Evolutionary conservation across 1,284 basidiomycete species (phyloP).

Genomic region (Ustilago sp.): DNA sequence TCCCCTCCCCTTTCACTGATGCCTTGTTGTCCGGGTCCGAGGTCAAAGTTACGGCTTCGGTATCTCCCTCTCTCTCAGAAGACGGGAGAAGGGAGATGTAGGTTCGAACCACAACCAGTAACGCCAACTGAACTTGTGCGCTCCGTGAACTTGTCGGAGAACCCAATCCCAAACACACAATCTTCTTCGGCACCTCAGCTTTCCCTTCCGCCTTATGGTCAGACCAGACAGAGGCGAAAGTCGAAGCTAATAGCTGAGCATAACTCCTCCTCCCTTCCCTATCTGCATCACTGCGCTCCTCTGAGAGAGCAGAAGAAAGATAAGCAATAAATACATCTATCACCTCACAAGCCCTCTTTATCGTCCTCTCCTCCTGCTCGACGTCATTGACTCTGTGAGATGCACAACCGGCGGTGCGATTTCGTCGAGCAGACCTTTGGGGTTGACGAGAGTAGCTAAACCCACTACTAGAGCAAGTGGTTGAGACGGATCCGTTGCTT

Average conservation of each 20-base stretch:
- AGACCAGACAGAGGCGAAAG: constrained; percentile 12
- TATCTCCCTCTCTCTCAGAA: too few species aligned
- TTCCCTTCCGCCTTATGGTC: too few species aligned
- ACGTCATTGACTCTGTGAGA: neutral
- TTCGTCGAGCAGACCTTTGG: too few species aligned
- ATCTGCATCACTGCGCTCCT: neutral
- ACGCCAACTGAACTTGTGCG: constrained; percentile 43
- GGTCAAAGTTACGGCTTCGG: neutral
- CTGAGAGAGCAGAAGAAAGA: constrained; percentile 2
- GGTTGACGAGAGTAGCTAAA: neutral
- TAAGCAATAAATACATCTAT: constrained; percentile 21
- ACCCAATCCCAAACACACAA: constrained; percentile 37
- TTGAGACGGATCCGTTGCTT: too few species aligned
- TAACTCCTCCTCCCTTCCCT: neutral
- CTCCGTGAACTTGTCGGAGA: constrained; percentile 12
- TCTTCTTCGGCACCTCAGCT: constrained; percentile 6
- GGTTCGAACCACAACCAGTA: constrained; percentile 22
- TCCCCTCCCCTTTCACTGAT: neutral
- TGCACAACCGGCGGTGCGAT: too few species aligned
- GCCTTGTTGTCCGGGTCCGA: neutral
- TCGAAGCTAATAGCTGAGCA: constrained; percentile 1
- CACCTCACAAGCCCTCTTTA: constrained; percentile 1
- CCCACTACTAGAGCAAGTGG: neutral
- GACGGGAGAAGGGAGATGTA: neutral
- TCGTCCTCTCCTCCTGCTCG: neutral